These are phyloP conservation scores for Gelatoporia subvermispora DNA, from an alignment of 768 basidiomycete species.

Conservation along the genomic window DNA sequence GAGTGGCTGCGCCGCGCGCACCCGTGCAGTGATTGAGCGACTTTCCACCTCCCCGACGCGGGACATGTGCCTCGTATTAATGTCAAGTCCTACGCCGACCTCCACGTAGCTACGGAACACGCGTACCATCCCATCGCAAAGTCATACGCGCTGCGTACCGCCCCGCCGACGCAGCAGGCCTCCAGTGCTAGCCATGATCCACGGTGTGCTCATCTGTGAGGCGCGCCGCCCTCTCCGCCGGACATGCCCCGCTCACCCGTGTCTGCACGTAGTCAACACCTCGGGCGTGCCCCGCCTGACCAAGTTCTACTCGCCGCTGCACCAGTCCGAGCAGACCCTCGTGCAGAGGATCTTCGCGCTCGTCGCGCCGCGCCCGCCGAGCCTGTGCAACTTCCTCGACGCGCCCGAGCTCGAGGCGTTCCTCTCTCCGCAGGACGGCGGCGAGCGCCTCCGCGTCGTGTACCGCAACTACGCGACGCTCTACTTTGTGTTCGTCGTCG, in stretches of 20 bases:
- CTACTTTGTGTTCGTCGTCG: conserved; percentile 96
- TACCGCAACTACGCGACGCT: conserved; percentile 95
- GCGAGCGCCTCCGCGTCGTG: conserved; percentile 77
- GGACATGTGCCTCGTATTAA: not conserved
- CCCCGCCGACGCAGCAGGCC: too few species aligned
- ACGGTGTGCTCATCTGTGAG: conserved; percentile 79
- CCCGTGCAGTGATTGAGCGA: not conserved
- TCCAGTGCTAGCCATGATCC: conserved; percentile 52
- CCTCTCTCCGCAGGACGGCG: conserved; percentile 47
- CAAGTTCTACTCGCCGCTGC: conserved; percentile 85
- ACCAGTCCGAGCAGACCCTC: conserved; percentile 60
- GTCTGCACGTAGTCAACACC: conserved; percentile 71
- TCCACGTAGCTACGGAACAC: not conserved
- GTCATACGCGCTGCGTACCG: not conserved
- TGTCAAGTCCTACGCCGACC: too few species aligned
- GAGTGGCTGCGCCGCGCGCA: not conserved
- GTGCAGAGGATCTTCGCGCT: conserved; percentile 89
- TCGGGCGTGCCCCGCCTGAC: conserved; percentile 80
- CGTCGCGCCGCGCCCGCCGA: conserved; percentile 73
- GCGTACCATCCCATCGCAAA: conserved; percentile 5
- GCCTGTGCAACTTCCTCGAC: conserved; percentile 94
- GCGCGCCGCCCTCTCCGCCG: conserved; percentile 7
- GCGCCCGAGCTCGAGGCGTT: conserved; percentile 81
- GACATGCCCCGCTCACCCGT: conserved; percentile 6
- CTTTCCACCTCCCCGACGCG: not conserved